These are phyloP conservation scores for Rhodofomes roseus DNA, from an alignment of 1,284 basidiomycete genomes.

Conservation along the genomic window DNA sequence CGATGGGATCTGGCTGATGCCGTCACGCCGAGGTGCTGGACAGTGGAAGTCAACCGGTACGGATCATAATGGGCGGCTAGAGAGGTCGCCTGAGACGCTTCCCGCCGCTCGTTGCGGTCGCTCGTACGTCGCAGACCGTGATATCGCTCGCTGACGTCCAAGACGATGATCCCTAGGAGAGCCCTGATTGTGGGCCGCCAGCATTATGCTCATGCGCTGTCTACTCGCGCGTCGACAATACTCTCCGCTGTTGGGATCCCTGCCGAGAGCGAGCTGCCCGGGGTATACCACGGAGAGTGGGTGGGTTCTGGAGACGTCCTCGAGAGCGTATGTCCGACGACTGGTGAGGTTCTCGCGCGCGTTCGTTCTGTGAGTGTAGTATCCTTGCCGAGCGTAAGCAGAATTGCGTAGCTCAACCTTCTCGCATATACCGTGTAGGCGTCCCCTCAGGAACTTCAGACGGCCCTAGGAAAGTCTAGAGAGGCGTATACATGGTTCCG, in stretches of 20 bases:
- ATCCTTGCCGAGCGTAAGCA: not conserved
- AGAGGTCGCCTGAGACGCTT: not conserved
- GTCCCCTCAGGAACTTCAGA: slow-evolving; percentile 63
- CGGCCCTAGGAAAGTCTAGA: slow-evolving; percentile 57
- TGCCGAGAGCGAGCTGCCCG: slow-evolving; percentile 42
- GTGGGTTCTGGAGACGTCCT: slow-evolving; percentile 69
- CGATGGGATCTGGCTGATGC: not conserved
- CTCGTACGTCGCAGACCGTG: too few relatives aligned
- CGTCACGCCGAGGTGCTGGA: too few relatives aligned
- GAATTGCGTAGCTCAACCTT: too few relatives aligned
- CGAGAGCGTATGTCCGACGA: slow-evolving; percentile 70
- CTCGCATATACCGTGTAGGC: slow-evolving; percentile 36
- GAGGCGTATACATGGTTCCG: slow-evolving; percentile 74
- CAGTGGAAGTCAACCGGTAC: not conserved
- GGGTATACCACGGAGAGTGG: slow-evolving; percentile 80
- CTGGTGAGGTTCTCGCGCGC: slow-evolving; percentile 69
- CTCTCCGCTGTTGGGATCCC: slow-evolving; percentile 63
- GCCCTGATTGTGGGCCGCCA: not conserved
- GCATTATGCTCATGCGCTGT: slow-evolving; percentile 34
- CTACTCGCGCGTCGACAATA: slow-evolving; percentile 60
- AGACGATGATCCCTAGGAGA: not conserved
- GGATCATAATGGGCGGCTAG: not conserved
- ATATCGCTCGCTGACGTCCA: not conserved
- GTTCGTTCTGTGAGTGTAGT: slow-evolving; percentile 53
- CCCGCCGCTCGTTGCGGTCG: too few relatives aligned